Evolutionary conservation across 768 basidiomycete genomes (phyloP).

Genomic region (Mycena leptocephala): DNA sequence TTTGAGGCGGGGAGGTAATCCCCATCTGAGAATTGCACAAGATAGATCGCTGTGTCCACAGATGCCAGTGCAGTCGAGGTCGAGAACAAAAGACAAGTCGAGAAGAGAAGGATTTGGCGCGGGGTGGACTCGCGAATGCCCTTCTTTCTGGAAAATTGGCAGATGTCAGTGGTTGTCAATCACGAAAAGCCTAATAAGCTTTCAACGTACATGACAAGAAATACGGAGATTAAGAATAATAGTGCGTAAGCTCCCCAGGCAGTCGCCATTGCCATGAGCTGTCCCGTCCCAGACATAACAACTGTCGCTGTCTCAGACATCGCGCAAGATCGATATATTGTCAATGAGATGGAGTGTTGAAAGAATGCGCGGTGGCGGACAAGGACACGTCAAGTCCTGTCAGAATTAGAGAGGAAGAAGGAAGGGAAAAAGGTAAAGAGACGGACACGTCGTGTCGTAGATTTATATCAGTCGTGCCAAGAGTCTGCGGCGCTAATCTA

Average conservation of each 20-base stretch:
- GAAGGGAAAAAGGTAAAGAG: too few species aligned
- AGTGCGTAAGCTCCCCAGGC: constrained; percentile 3
- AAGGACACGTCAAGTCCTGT: too few species aligned
- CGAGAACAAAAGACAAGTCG: constrained; percentile 7
- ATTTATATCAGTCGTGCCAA: too few species aligned
- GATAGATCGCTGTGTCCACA: constrained; percentile 3
- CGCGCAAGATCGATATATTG: too few species aligned
- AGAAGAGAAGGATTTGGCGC: constrained; percentile 15
- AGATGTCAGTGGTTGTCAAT: background rate
- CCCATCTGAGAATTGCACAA: background rate
- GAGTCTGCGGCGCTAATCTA: too few species aligned
- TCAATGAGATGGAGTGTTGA: too few species aligned
- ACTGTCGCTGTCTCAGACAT: background rate
- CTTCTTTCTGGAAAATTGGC: background rate
- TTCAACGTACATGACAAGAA: constrained; percentile 2
- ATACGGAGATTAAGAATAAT: background rate
- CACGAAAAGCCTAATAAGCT: background rate
- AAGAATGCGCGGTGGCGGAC: too few species aligned
- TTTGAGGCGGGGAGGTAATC: background rate
- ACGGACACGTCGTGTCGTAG: too few species aligned
- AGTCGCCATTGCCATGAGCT: constrained; percentile 6
- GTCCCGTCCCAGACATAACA: background rate
- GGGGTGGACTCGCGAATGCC: background rate
- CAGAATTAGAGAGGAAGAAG: too few species aligned
- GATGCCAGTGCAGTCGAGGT: background rate